A percentile compares a stretch with the other conserved stretches of the same genome.
phyloP scores from a whole-genome alignment of 352 stramenopile genomes.

The Phytophthora colocasiae region DNA sequence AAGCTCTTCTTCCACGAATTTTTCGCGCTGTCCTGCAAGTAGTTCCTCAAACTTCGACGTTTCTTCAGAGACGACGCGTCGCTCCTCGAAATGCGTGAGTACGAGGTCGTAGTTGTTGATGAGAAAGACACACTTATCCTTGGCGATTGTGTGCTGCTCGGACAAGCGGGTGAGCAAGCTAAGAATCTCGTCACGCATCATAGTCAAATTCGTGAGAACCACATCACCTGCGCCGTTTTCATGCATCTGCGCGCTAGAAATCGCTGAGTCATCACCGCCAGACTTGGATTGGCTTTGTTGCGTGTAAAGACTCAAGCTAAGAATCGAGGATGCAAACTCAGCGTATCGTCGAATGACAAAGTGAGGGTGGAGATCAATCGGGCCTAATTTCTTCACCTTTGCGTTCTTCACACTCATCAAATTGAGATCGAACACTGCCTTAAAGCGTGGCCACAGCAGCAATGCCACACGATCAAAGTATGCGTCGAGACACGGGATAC shows the following conservation, averaged over 20 bases:
- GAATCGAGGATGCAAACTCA: conserved; percentile 96
- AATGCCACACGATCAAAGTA: conserved; percentile 97
- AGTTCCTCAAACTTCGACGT: conserved; percentile 95
- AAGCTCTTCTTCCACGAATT: conserved; percentile 98
- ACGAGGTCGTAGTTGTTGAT: conserved; percentile 99
- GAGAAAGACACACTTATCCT: conserved; percentile 97
- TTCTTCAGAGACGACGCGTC: conserved; percentile 94
- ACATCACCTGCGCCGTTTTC: conserved; percentile 92
- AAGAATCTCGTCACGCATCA: conserved; percentile 86
- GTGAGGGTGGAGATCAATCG: conserved; percentile 96
- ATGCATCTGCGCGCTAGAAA: conserved; percentile 79
- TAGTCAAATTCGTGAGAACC: conserved; percentile 93
- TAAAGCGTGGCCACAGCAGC: conserved; percentile 97
- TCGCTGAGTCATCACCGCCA: conserved; percentile 40
- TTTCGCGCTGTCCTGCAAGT: conserved; percentile 93
- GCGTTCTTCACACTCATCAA: conserved; percentile 91
- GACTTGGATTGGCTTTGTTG: conserved; percentile 41
- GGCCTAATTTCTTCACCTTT: conserved; percentile 91
- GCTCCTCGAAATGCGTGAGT: conserved; percentile 95
- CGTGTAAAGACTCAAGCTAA: conserved; percentile 90
- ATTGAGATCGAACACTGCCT: conserved; percentile 97
- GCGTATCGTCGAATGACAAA: conserved; percentile 97
- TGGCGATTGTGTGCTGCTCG: conserved; percentile 92
- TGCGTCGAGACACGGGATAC: conserved; percentile 92
- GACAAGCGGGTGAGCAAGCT: conserved; percentile 85